Evolutionary conservation across 1,139 yeast species (phyloP), one percentile per base, ranked within the genome.

Genomic region (Zhuliangozyma parablackwelliae): DNA sequence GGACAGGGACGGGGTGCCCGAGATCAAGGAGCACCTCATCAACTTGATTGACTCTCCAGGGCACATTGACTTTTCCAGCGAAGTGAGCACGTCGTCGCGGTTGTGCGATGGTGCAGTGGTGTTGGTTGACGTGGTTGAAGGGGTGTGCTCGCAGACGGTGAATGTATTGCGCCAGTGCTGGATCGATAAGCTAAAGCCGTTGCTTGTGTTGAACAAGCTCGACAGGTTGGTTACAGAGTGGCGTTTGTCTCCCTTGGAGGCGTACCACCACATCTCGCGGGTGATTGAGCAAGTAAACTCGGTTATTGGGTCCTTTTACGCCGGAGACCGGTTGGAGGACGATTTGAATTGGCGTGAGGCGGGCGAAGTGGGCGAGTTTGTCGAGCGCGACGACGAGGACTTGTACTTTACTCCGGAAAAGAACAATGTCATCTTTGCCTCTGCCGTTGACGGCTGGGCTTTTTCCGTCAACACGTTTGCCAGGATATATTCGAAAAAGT

Each of bases 371-470:
- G 79, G 77, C 10, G 84, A 80, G 39, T 86, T 72, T 53, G 72
- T 82, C 10, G 97, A 88, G 49, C 75, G 73, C 46, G 85, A 82
- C 47, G 97, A 92, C 56, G 79, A 83, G 33, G 94, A 84, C 49
- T 64, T 92, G 29, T 94, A 94, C 55, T 94, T 94, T 48, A 75
- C 88, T 9, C 98, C 99, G 0, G 89, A 85, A 37, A 75, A 78
- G 52, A 89, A 90, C 56, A 94, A 94, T 55, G 97, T 94, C 6
- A 80, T 94, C 1, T 92, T 94, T 65, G 90, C 96, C 1, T 83
- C 95, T 30, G 98, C 98, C 0, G 70, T 85, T 21, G 98, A 92
- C 60, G 97, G 97, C 5, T 94, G 98, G 98, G 98, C 97, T 1
- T 94, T 94, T 59, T 85, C 89, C 35, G 70, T 94, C 29, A 79